Percentiles rank a stretch among this genome's conserved stretches.
phyloP scores from a whole-genome alignment of 805 yeast species.

The Pichia sporocuriosa region DNA sequence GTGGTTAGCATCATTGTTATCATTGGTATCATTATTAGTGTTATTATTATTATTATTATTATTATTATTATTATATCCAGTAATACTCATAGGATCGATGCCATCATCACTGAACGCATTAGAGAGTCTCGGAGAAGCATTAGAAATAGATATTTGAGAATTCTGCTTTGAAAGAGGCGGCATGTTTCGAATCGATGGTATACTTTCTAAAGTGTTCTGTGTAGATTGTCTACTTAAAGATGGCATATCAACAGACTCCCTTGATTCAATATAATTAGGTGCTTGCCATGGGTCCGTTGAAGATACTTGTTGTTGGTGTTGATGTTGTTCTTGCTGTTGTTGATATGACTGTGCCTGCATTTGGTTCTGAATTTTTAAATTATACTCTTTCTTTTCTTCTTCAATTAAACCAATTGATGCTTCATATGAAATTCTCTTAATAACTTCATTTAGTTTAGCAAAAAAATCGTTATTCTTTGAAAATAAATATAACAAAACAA shows the following conservation, averaged over 20 bases:
- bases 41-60: not conserved
- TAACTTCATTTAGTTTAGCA: conserved; percentile 31
- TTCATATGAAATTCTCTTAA: conserved; percentile 26
- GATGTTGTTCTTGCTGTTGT: conserved; percentile 1
- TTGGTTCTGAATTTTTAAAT: not conserved
- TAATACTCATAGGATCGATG: conserved; percentile 13
- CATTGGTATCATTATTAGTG: not conserved
- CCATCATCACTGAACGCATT: conserved; percentile 13
- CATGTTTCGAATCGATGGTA: conserved; percentile 8
- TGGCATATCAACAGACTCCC: conserved; percentile 6
- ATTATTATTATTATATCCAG: not conserved
- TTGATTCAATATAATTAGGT: conserved; percentile 3
- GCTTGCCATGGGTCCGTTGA: not conserved
- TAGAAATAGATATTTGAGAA: conserved; percentile 13
- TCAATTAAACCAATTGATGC: conserved; percentile 13
- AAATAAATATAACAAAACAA: conserved; percentile 47
- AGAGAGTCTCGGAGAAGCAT: conserved; percentile 11
- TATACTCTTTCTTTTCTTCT: conserved; percentile 9
- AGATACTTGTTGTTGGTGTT: too few relatives aligned
- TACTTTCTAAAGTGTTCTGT: conserved; percentile 12
- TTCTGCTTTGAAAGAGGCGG: conserved; percentile 7
- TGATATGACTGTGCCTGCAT: not conserved
- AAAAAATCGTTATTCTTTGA: conserved; percentile 35
- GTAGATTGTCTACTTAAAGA: conserved; percentile 14
- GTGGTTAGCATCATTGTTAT: not conserved